Conservation (phyloP, 768 basidiomycete species). For the Pleurotus platypus region DNA sequence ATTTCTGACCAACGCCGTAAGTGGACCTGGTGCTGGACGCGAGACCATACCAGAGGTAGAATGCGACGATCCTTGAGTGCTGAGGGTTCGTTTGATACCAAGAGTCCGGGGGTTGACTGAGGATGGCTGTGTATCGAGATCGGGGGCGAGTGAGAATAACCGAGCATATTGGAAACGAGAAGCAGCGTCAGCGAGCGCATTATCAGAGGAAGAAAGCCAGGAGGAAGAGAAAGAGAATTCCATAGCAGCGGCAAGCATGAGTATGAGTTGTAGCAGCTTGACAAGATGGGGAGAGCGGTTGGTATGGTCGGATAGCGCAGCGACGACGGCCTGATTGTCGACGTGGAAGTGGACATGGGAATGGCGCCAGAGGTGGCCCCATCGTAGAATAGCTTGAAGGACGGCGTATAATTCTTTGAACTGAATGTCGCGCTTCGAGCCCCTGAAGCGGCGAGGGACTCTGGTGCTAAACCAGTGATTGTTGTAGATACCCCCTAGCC, state of each 20-base stretch:
- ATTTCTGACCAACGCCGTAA: constrained; percentile 14
- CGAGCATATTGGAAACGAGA: constrained; percentile 22
- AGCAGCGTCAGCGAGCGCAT: constrained; percentile 21
- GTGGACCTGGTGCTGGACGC: constrained; percentile 7
- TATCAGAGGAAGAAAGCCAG: constrained; percentile 18
- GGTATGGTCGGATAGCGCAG: constrained; percentile 12
- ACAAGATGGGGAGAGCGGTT: constrained; percentile 10
- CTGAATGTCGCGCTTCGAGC: constrained; percentile 20
- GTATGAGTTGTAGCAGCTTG: constrained; percentile 12
- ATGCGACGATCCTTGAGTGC: not conserved
- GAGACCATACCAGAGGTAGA: constrained; percentile 11
- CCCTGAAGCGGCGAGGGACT: constrained; percentile 18
- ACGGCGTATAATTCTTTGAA: constrained; percentile 30
- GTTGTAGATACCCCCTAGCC: constrained; percentile 21
- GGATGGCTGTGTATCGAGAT: constrained; percentile 13
- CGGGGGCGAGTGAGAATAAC: constrained; percentile 20
- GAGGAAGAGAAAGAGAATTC: constrained; percentile 19
- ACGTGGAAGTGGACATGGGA: constrained; percentile 23
- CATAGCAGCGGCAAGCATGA: constrained; percentile 15
- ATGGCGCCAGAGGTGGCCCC: constrained; percentile 20
- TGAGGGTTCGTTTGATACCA: constrained; percentile 16
- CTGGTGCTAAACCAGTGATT: constrained; percentile 21
- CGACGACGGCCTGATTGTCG: constrained; percentile 17
- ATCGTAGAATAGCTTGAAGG: constrained; percentile 24
- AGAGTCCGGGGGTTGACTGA: constrained; percentile 14